phyloP scores from a whole-genome alignment of 495 filamentous ascomycete genomes.

The Durotheca rogersii region DNA sequence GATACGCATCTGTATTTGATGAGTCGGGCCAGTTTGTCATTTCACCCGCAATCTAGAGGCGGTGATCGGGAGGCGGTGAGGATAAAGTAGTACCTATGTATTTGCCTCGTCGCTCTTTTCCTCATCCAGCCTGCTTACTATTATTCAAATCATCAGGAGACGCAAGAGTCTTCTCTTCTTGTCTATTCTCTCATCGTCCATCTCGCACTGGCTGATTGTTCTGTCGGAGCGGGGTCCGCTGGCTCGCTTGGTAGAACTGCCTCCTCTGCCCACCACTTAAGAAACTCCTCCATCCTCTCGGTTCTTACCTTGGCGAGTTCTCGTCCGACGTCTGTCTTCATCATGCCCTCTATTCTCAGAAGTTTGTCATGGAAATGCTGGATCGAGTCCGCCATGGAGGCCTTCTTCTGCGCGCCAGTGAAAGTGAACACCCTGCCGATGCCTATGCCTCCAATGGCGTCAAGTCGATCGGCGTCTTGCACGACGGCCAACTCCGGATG shows the following conservation, averaged over 20 bases:
- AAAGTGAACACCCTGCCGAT: conserved; percentile 79
- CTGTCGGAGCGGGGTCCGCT: too few relatives aligned
- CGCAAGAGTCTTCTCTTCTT: background rate
- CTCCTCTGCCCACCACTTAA: conserved; percentile 75
- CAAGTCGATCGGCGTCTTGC: conserved; percentile 87
- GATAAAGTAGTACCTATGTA: too few relatives aligned
- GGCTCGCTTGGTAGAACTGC: conserved; percentile 21
- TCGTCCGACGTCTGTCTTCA: conserved; percentile 77
- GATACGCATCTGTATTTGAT: too few relatives aligned
- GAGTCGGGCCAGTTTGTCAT: too few relatives aligned
- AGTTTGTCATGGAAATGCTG: conserved; percentile 82
- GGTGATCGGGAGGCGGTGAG: too few relatives aligned
- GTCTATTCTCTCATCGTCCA: background rate
- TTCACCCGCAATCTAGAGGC: too few relatives aligned
- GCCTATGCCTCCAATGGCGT: conserved; percentile 84
- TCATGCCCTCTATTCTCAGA: conserved; percentile 68
- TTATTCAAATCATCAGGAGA: too few relatives aligned
- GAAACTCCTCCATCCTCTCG: conserved; percentile 62
- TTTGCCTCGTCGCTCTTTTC: too few relatives aligned
- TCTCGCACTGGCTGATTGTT: background rate
- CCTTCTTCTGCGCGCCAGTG: conserved; percentile 60
- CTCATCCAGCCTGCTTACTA: too few relatives aligned
- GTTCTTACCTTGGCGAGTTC: conserved; percentile 65
- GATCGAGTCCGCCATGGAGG: conserved; percentile 61
- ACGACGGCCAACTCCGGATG: conserved; percentile 80